phyloP scores from a whole-genome alignment of 768 basidiomycete genomes.

The Pisolithus sp. region DNA sequence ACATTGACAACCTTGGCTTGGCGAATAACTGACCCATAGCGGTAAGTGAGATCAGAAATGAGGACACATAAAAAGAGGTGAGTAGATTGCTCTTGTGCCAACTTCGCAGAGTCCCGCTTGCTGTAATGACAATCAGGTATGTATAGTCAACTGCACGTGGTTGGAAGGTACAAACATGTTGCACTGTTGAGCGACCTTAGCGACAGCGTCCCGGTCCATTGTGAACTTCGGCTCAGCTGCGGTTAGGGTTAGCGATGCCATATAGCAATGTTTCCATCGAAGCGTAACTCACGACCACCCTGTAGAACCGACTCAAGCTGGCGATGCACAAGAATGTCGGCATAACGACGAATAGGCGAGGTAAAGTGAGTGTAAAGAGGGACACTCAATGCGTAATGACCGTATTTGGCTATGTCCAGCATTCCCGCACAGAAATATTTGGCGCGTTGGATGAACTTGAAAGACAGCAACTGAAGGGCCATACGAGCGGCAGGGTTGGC shows the following conservation, averaged over 20 bases:
- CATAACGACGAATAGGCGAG: constrained; percentile 88
- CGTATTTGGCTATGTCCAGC: constrained; percentile 97
- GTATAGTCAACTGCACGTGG: not conserved
- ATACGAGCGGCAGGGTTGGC: constrained; percentile 65
- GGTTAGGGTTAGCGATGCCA: not conserved
- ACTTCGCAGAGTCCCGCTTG: constrained; percentile 83
- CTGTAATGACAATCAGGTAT: constrained; percentile 31
- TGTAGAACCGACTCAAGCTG: constrained; percentile 88
- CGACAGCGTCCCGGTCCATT: constrained; percentile 97
- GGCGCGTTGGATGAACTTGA: constrained; percentile 90
- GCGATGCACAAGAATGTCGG: constrained; percentile 92
- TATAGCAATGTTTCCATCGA: constrained; percentile 5
- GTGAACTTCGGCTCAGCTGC: constrained; percentile 80
- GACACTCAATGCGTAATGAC: constrained; percentile 83
- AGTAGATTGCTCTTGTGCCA: constrained; percentile 94
- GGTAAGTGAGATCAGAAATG: constrained; percentile 88
- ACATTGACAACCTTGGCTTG: constrained; percentile 94
- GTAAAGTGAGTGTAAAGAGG: constrained; percentile 95
- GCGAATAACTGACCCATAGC: constrained; percentile 92
- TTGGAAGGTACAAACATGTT: constrained; percentile 64
- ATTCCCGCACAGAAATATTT: constrained; percentile 99
- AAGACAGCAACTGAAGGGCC: constrained; percentile 76
- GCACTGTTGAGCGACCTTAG: constrained; percentile 96
- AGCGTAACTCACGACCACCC: constrained; percentile 46
- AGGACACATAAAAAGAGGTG: constrained; percentile 94